Evolutionary conservation across 1,139 yeast genomes (phyloP).

Genomic region (Suhomyces yuchorum): DNA sequence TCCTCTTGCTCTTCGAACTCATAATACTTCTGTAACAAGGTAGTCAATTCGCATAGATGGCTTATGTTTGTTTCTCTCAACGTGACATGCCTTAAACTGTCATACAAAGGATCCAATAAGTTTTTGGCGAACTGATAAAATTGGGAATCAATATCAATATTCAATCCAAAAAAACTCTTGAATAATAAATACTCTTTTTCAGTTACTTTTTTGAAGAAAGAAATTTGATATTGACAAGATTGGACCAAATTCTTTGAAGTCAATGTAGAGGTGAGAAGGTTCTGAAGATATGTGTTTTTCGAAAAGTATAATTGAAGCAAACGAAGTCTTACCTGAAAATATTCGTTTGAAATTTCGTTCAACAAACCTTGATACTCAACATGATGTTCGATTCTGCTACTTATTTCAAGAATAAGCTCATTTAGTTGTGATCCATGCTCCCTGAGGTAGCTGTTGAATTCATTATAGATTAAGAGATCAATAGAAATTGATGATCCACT

Average conservation of each 20-base stretch:
- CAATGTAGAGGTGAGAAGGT: slow-evolving; percentile 5
- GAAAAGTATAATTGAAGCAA: slow-evolving; percentile 43
- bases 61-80: slow-evolving; percentile 69
- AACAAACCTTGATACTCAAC: slow-evolving; percentile 68
- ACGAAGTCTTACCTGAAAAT: slow-evolving; percentile 57
- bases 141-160: slow-evolving; percentile 26
- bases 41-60: slow-evolving; percentile 72
- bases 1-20: slow-evolving; percentile 55
- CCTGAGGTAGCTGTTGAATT: slow-evolving; percentile 41
- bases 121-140: slow-evolving; percentile 60
- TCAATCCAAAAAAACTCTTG: slow-evolving; percentile 46
- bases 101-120: slow-evolving; percentile 76
- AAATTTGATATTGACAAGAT: slow-evolving; percentile 58
- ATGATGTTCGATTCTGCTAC: slow-evolving; percentile 47
- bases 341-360: slow-evolving; percentile 64
- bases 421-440: slow-evolving; percentile 32
- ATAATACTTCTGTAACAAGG: slow-evolving; percentile 67
- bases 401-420: slow-evolving; percentile 52
- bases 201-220: slow-evolving; percentile 58
- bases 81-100: slow-evolving; percentile 62
- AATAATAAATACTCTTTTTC: slow-evolving; percentile 65
- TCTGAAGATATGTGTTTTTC: slow-evolving; percentile 14
- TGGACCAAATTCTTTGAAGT: slow-evolving; percentile 44
- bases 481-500: slow-evolving; percentile 14
- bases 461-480: slow-evolving; percentile 53